phyloP scores from a whole-genome alignment of 805 yeast genomes.

The Zygoascus flipseniorum region DNA sequence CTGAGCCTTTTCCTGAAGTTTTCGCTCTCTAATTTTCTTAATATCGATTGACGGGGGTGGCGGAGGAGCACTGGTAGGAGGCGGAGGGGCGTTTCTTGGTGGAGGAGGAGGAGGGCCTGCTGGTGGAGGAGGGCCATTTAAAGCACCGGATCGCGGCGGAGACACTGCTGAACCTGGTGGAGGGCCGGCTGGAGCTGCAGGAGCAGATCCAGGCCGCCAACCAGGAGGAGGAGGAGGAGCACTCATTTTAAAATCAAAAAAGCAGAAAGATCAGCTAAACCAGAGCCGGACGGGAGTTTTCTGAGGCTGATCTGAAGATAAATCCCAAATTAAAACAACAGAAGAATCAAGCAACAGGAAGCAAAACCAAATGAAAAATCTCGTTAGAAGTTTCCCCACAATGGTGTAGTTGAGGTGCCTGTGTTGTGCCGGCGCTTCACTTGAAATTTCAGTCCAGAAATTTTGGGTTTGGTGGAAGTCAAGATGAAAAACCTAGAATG shows the following conservation, averaged over 20 bases:
- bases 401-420: too few species aligned
- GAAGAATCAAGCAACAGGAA: too few species aligned
- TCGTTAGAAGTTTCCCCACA: too few species aligned
- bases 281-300: too few species aligned
- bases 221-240: slow-evolving; percentile 11
- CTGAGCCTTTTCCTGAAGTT: slow-evolving; percentile 37
- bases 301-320: too few species aligned
- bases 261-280: neutral
- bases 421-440: too few species aligned
- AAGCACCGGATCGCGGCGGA: slow-evolving; percentile 1
- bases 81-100: slow-evolving; percentile 20
- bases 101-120: slow-evolving; percentile 14
- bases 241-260: neutral
- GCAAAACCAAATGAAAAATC: too few species aligned
- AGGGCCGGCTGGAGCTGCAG: neutral
- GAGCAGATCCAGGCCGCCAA: slow-evolving; percentile 1
- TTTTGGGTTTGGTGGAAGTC: too few species aligned
- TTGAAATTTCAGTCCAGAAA: too few species aligned
- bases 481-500: too few species aligned
- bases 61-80: slow-evolving; percentile 20
- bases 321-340: too few species aligned
- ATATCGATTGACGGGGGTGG: slow-evolving; percentile 14
- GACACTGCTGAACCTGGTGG: neutral
- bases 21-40: slow-evolving; percentile 15
- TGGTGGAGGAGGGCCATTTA: slow-evolving; percentile 8